Conservation (phyloP, 1,139 yeast species). For the Waltiozyma sp. region DNA sequence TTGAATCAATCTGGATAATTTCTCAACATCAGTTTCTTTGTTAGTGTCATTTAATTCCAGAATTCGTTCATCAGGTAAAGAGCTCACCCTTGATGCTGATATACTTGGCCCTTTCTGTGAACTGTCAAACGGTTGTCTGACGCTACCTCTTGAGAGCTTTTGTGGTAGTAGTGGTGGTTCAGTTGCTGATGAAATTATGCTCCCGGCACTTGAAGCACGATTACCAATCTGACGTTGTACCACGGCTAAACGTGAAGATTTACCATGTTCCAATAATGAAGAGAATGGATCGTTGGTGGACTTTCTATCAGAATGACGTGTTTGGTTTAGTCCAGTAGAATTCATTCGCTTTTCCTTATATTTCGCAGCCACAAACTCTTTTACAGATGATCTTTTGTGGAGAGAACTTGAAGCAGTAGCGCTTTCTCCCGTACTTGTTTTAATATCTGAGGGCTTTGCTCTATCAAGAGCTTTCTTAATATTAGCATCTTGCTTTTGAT, state of each 20-base stretch:
- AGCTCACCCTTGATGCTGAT: neutral
- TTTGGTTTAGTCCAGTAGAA: neutral
- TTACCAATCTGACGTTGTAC: neutral
- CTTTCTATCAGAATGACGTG: neutral
- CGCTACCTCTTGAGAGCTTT: conserved; percentile 12
- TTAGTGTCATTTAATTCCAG: neutral
- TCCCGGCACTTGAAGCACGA: neutral
- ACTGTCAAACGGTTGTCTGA: neutral
- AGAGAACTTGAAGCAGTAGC: neutral
- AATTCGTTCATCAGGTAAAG: neutral
- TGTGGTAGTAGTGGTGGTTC: conserved; percentile 12
- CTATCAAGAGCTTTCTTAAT: conserved; percentile 46
- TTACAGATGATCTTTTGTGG: conserved; percentile 13
- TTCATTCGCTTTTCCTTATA: conserved; percentile 2
- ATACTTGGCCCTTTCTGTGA: neutral
- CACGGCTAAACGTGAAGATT: neutral
- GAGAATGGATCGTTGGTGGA: neutral
- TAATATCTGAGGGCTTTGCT: conserved; percentile 34
- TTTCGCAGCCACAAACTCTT: conserved; percentile 16
- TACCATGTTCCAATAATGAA: neutral
- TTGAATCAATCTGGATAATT: conserved; percentile 5
- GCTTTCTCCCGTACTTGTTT: conserved; percentile 2
- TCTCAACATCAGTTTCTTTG: conserved; percentile 5
- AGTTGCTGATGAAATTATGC: neutral
- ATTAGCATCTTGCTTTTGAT: conserved; percentile 32